Base-by-base conservation (phyloP, 2,329 filamentous ascomycete genomes). In the Tolypocladium endophyticum region DNA sequence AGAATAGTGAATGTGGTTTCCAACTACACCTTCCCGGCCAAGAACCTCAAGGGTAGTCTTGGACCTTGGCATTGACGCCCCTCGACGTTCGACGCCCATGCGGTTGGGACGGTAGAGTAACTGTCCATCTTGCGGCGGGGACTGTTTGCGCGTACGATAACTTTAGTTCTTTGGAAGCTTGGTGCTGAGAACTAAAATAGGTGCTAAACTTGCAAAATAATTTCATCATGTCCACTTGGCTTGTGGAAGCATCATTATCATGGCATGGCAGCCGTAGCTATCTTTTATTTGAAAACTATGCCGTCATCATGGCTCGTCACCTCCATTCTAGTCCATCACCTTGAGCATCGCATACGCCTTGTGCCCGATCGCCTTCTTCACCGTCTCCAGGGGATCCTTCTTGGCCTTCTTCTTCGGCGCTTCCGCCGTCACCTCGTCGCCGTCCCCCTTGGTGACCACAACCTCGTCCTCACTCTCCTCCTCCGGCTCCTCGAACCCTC, bases 331-430 rank as follows among this genome's bases (percentile, higher is more conserved):
- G 64, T 86, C 82, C 28, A 83, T 63, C 30, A 86, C 78, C 65
- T 73, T 71, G 59, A 86, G 65, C 80, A 84, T 83, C 1, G 73
- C 71, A 64, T 84, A 85, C 2, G 79, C 79, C 64, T 79, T 76
- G 63, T 84, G 80, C 2, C 73, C 71, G 28, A 84, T 76, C 0
- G 79, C 78, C 72, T 79, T 83, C 65, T 73, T 76, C 45, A 85
- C 72, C 12, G 75, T 68, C 7, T 57, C 65, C 41, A 78, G 58
- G 1, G 81, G 76, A 60, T 82, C 75, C 60, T 75, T 70, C 68
- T 74, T 76, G 38, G 64, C 64, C 68, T 75, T 74, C 65, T 75
- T 69, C 39, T 72, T 73, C 53, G 62, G 61, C 64, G 72, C 70
- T 66, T 73, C 72, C n/a, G 53, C 61, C 58, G 43, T 62, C 23